A percentile compares a stretch with the other conserved stretches of the same genome.
These are phyloP conservation scores for Boletales sp. DNA, from an alignment of 768 basidiomycete species.

Conservation along the genomic window DNA sequence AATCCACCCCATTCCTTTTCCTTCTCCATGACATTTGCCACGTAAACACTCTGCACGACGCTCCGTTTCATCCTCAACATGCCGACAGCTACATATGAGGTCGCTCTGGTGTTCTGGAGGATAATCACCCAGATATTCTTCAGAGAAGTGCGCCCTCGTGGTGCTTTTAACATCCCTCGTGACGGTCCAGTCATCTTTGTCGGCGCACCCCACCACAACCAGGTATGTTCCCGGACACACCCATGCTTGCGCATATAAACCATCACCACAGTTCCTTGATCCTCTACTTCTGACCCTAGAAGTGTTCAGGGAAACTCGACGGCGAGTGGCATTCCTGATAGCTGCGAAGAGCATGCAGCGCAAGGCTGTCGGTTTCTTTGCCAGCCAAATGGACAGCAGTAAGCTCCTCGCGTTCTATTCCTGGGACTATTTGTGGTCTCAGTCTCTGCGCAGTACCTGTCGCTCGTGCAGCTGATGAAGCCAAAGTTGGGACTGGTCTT, in stretches of 20 bases:
- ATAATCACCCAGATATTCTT: conserved; percentile 92
- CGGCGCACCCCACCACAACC: conserved; percentile 89
- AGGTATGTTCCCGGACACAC: conserved; percentile 43
- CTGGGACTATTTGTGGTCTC: conserved; percentile 5
- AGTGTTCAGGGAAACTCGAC: conserved; percentile 77
- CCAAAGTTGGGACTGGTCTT: conserved; percentile 69
- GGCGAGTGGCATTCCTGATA: conserved; percentile 81
- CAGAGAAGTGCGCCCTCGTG: conserved; percentile 89
- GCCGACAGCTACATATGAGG: conserved; percentile 52
- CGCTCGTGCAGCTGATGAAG: conserved; percentile 83
- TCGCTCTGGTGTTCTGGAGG: conserved; percentile 81
- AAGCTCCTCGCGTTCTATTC: conserved; percentile 24
- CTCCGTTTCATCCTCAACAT: conserved; percentile 8
- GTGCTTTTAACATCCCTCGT: conserved; percentile 90
- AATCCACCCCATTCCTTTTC: background rate
- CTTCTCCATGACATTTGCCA: conserved; percentile 9
- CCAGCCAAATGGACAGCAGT: conserved; percentile 87
- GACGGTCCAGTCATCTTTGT: conserved; percentile 92
- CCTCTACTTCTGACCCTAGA: conserved; percentile 82
- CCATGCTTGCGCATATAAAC: conserved; percentile 11
- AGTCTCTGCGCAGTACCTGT: conserved; percentile 70
- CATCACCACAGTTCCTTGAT: conserved; percentile 74
- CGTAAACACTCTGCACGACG: conserved; percentile 5
- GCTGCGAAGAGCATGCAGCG: conserved; percentile 88
- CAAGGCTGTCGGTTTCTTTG: conserved; percentile 75